Evolutionary conservation across 2,329 filamentous ascomycete species (phyloP), one percentile per base, ranked within the genome.

Genomic region (Aureobasidium sp.): DNA sequence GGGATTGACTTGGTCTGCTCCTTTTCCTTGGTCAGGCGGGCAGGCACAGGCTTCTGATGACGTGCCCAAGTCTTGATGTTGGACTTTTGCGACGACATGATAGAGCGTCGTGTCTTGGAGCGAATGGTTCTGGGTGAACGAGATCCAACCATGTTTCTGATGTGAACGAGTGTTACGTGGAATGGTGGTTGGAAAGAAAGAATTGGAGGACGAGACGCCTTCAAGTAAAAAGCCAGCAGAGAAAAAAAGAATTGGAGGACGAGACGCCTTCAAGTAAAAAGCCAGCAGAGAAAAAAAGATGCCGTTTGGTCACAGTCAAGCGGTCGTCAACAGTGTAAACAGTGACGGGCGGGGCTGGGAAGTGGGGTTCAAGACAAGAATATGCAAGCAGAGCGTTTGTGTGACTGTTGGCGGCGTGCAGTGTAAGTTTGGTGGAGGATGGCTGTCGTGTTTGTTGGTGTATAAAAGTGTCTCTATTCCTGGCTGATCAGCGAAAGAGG

Each of bases 291-390:
- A 60, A 51, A 42, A 58, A 58, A 48, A 57, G n/a, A 36, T 44
- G 39, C 39, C 55, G 42, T 47, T 58, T 58, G 41, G 20, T 20
- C 42, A 41, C 26, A 48, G 55, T 48, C 32, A 32, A 58, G 26
- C 42, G 53, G 55, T 58, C 57, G 46, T 50, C 57, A 60, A 60
- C 57, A 60, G 57, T 55, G 51, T 60, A 60, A 60, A 60, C 57
- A 60, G 57, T 57, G 53, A 46, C 37, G 57, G 27, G 57, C 57
- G 57, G 57, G 57, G 57, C 57, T 60, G 57, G 57, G 46, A 60
- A 51, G 57, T 60, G 57, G 57, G 57, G 57, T 42, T 34, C 39
- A 32, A 60, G 57, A 50, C 44, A 50, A 15, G 57, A 37, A 51
- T 60, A 60, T 60, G 57, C 57, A 60, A 51, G 44, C n/a, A 41